A percentile compares a stretch with the other conserved stretches of the same genome.
Conservation (phyloP, 768 basidiomycete species). For the Xanthoconium stramineum region DNA sequence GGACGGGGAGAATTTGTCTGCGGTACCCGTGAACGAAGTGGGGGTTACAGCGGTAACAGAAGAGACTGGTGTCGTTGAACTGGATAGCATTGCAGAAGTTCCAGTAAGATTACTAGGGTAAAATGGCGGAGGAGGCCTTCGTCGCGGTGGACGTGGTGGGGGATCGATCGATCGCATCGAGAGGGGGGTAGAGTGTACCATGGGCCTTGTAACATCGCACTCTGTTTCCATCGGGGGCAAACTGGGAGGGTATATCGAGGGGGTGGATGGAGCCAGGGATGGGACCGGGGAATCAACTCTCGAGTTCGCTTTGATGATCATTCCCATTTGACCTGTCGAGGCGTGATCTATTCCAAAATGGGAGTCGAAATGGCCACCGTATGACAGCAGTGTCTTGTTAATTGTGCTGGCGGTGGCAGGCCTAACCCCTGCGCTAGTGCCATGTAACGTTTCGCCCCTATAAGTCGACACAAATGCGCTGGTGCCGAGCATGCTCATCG, state of each 20-base stretch:
- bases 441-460: neutral
- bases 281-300: constrained; percentile 2
- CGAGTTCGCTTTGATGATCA: constrained; percentile 23
- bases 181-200: neutral
- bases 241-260: constrained; percentile 49
- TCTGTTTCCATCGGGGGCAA: constrained; percentile 33
- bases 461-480: constrained; percentile 1
- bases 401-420: neutral
- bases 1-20: neutral
- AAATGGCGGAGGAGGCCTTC: constrained; percentile 18
- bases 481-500: constrained; percentile 12
- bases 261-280: constrained; percentile 43
- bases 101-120: neutral
- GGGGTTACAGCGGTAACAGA: constrained; percentile 1
- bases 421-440: neutral
- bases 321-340: constrained; percentile 8
- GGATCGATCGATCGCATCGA: constrained; percentile 1
- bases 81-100: neutral
- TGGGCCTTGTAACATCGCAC: constrained; percentile 17
- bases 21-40: constrained; percentile 17
- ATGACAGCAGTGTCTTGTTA: neutral
- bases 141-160: constrained; percentile 14
- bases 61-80: neutral
- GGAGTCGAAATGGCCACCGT: neutral
- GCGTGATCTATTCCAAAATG: constrained; percentile 10